Evolutionary conservation across 768 basidiomycete genomes (phyloP).

Genomic region (Gelatoporia subvermispora): DNA sequence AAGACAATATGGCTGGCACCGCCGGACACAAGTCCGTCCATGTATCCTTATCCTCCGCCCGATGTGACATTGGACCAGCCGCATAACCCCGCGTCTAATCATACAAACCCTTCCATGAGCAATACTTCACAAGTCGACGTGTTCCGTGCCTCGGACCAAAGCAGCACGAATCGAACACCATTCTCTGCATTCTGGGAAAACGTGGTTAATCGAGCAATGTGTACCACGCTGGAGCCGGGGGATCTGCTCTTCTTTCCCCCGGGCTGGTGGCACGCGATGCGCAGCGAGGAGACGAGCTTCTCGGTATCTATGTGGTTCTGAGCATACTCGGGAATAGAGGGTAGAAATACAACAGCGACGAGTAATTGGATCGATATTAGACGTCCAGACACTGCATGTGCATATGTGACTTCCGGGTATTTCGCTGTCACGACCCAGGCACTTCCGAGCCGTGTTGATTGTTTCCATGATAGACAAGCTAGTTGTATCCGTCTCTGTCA

Average conservation of each 20-base stretch:
- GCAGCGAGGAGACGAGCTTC: constrained; percentile 75
- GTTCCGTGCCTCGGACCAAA: constrained; percentile 36
- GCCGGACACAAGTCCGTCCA: constrained; percentile 45
- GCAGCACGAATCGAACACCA: constrained; percentile 7
- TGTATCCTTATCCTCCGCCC: constrained; percentile 52
- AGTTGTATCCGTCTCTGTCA: too few relatives aligned
- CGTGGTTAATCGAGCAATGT: constrained; percentile 57
- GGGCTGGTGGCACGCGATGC: constrained; percentile 94
- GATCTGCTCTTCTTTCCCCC: constrained; percentile 89
- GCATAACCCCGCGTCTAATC: constrained; percentile 36
- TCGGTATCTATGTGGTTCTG: constrained; percentile 93
- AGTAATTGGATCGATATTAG: too few relatives aligned
- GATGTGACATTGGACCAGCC: constrained; percentile 3
- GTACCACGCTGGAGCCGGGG: constrained; percentile 67
- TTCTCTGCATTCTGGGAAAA: constrained; percentile 51
- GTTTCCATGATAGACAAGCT: too few relatives aligned
- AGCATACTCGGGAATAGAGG: too few relatives aligned
- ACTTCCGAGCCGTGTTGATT: too few relatives aligned
- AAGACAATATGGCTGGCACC: constrained; percentile 94
- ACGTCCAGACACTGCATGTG: too few relatives aligned
- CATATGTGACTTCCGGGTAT: too few relatives aligned
- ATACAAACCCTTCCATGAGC: constrained; percentile 45
- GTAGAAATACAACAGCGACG: too few relatives aligned
- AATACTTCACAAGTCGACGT: constrained; percentile 88
- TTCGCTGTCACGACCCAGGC: too few relatives aligned